Conservation (phyloP, 2,329 filamentous ascomycete genomes). For the Colletotrichum lini region DNA sequence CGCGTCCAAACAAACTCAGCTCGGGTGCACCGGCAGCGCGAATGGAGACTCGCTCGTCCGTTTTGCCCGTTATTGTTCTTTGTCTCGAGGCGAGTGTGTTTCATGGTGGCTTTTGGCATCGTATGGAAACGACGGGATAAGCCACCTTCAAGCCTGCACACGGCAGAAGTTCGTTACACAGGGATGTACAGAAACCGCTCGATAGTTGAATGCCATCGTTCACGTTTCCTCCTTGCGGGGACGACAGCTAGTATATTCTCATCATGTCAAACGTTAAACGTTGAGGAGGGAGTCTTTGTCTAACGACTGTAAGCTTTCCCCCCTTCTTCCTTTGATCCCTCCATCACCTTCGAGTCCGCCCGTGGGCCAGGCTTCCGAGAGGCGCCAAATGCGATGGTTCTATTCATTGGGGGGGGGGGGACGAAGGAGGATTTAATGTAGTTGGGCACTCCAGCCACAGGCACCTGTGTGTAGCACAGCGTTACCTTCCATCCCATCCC, state of each 20-base stretch:
- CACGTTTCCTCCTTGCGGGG: background rate
- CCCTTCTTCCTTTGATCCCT: background rate
- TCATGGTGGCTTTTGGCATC: slow-evolving; percentile 9
- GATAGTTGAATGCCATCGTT: background rate
- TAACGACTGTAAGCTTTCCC: background rate
- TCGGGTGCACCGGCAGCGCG: background rate
- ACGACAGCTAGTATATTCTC: background rate
- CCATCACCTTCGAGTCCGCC: slow-evolving; percentile 9
- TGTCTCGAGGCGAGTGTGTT: slow-evolving; percentile 7
- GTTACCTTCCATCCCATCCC: background rate
- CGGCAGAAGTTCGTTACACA: background rate
- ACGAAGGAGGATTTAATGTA: slow-evolving; percentile 2
- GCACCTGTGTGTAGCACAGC: slow-evolving; percentile 13
- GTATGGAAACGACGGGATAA: background rate
- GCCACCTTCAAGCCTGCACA: background rate
- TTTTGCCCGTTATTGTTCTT: slow-evolving; percentile 18
- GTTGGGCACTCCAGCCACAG: slow-evolving; percentile 8
- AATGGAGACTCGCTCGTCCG: background rate
- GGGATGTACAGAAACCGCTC: background rate
- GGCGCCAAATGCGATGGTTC: background rate
- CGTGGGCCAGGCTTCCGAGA: background rate
- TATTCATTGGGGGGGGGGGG: background rate
- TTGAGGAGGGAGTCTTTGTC: slow-evolving; percentile 10
- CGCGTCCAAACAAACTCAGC: background rate
- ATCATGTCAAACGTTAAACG: background rate